Conservation (phyloP, 1,139 yeast species). For the Suzukiozyma palmioleophila region DNA sequence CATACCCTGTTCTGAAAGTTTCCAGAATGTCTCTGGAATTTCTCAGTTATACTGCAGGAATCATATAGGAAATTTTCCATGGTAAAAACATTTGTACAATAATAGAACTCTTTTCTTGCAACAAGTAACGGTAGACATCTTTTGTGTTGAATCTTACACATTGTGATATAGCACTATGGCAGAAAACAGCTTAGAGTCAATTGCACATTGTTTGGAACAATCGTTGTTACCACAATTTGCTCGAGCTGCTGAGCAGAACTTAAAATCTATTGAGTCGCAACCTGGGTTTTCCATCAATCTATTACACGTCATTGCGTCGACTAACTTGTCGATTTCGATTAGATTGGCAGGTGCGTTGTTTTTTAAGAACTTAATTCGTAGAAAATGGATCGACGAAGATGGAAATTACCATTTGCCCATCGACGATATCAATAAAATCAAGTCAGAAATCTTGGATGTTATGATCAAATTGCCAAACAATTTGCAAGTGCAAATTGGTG, state of each 20-base stretch:
- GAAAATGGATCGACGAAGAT: constrained; percentile 88
- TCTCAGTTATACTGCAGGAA: too few relatives aligned
- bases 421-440: constrained; percentile 64
- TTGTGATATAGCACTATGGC: constrained; percentile 19
- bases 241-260: constrained; percentile 54
- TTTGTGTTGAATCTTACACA: too few relatives aligned
- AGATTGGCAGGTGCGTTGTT: constrained; percentile 87
- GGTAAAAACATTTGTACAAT: too few relatives aligned
- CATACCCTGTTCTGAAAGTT: too few relatives aligned
- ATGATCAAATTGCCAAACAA: constrained; percentile 77
- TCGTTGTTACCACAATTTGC: constrained; percentile 51
- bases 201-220: constrained; percentile 44
- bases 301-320: constrained; percentile 72
- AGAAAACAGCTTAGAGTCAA: constrained; percentile 36
- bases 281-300: constrained; percentile 75
- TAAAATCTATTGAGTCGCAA: constrained; percentile 57
- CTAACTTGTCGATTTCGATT: constrained; percentile 48
- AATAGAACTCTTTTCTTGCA: too few relatives aligned
- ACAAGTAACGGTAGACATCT: too few relatives aligned
- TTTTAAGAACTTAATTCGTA: constrained; percentile 79
- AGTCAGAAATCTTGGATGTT: constrained; percentile 69
- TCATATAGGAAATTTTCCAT: too few relatives aligned
- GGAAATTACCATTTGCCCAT: constrained; percentile 62
- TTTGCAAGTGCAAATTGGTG: constrained; percentile 88
- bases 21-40: too few relatives aligned